Conservation (phyloP, 768 basidiomycete species). For the Boletus pseudopeckii region DNA sequence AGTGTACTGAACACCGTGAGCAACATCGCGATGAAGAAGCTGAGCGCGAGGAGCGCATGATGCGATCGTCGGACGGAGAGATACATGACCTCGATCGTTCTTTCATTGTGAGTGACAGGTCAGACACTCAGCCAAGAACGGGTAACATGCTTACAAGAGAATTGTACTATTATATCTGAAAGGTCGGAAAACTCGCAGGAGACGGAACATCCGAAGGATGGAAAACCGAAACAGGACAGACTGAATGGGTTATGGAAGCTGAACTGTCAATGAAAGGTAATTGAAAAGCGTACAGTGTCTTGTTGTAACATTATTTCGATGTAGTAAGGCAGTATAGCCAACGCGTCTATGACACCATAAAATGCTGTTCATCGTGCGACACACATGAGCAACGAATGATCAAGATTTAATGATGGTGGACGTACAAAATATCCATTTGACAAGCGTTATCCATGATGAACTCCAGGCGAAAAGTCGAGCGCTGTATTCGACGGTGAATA, state of each 20-base stretch:
- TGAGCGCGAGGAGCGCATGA: constrained; percentile 81
- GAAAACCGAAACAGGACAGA: constrained; percentile 88
- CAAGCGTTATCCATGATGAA: constrained; percentile 54
- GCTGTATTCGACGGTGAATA: constrained; percentile 86
- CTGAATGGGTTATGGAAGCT: constrained; percentile 34
- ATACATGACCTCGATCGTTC: constrained; percentile 92
- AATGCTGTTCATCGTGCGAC: constrained; percentile 47
- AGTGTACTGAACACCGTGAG: constrained; percentile 86
- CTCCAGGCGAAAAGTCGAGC: constrained; percentile 76
- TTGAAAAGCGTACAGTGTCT: constrained; percentile 65
- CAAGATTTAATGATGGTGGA: not conserved
- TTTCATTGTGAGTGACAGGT: constrained; percentile 24
- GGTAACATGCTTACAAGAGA: constrained; percentile 56
- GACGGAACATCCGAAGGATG: constrained; percentile 84
- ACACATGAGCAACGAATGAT: not conserved
- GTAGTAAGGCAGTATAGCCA: constrained; percentile 87
- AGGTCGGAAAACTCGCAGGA: constrained; percentile 84
- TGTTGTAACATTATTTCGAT: constrained; percentile 79
- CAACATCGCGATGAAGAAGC: constrained; percentile 86
- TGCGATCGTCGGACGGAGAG: constrained; percentile 81
- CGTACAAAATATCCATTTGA: constrained; percentile 69
- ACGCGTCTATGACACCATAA: constrained; percentile 80
- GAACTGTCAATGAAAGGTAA: not conserved
- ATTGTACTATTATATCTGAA: constrained; percentile 84
- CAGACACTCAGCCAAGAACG: not conserved